phyloP scores from a whole-genome alignment of 2,329 filamentous ascomycete genomes.

The Scorias spongiosa region DNA sequence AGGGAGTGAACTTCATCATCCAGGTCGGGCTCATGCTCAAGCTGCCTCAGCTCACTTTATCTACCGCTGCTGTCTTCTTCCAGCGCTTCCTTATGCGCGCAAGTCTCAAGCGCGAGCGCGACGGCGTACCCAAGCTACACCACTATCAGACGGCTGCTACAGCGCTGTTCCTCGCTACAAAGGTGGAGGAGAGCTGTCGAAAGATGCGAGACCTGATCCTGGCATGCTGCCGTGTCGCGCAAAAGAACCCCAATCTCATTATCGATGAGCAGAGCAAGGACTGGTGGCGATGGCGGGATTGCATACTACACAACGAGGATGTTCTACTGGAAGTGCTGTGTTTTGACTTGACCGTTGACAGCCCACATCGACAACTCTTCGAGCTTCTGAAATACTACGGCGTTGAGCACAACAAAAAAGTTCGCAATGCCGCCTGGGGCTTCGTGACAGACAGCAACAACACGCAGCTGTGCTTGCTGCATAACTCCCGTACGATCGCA shows the following conservation, averaged over 20 bases:
- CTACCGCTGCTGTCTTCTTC: constrained; percentile 85
- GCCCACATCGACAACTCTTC: constrained; percentile 73
- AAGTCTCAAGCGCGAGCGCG: constrained; percentile 60
- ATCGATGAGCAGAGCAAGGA: constrained; percentile 97
- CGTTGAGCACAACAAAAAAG: constrained; percentile 61
- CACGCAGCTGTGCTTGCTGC: constrained; percentile 69
- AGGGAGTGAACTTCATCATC: constrained; percentile 92
- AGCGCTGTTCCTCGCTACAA: constrained; percentile 83
- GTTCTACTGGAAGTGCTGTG: constrained; percentile 80
- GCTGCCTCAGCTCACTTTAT: constrained; percentile 79
- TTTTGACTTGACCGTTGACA: constrained; percentile 83
- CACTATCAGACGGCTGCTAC: constrained; percentile 82
- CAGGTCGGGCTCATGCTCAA: constrained; percentile 88
- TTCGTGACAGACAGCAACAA: constrained; percentile 85
- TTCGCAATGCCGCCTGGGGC: constrained; percentile 80
- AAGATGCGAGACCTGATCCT: constrained; percentile 93
- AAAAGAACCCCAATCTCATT: constrained; percentile 79
- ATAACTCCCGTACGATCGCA: constrained; percentile 66
- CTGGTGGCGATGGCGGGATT: constrained; percentile 95
- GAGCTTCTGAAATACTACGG: constrained; percentile 61
- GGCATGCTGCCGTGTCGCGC: constrained; percentile 81
- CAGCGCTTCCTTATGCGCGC: constrained; percentile 90
- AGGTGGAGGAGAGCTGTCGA: constrained; percentile 91
- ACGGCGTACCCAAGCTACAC: constrained; percentile 54
- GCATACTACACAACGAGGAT: constrained; percentile 83